Percentiles rank a stretch among this genome's conserved stretches.
phyloP scores from a whole-genome alignment of 2,329 filamentous ascomycete genomes.

The Trichophyton simii region DNA sequence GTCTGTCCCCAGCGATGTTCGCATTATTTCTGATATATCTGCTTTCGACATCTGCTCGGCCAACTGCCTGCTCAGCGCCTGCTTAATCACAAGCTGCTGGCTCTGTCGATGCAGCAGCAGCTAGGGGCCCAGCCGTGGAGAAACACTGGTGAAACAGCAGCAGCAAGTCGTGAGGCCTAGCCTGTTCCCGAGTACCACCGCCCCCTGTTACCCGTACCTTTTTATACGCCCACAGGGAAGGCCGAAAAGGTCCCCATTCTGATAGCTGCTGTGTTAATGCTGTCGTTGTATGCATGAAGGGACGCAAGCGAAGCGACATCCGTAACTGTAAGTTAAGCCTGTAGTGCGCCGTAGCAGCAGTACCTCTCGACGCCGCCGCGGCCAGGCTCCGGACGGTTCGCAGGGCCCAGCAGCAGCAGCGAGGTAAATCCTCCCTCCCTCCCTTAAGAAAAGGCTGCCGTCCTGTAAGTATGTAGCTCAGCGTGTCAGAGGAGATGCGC shows the following conservation, averaged over 20 bases:
- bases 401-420: not conserved
- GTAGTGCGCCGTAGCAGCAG: not conserved
- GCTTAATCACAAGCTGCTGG: not conserved
- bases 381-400: not conserved
- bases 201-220: not conserved
- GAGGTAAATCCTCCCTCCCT: too few species aligned
- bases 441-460: not conserved
- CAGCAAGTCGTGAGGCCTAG: not conserved
- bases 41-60: not conserved
- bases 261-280: not conserved
- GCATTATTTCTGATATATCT: not conserved
- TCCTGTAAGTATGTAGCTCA: not conserved
- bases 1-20: too few species aligned
- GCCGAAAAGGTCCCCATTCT: not conserved
- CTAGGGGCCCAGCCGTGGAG: not conserved
- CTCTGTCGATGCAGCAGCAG: not conserved
- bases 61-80: not conserved
- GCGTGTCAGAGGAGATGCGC: not conserved
- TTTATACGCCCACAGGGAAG: not conserved
- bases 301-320: not conserved
- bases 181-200: not conserved
- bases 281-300: not conserved
- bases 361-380: not conserved
- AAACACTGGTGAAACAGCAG: constrained; percentile 4
- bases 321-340: not conserved